Base-by-base conservation (phyloP, 2,329 filamentous ascomycete genomes). In the Fusarium camptoceras region DNA sequence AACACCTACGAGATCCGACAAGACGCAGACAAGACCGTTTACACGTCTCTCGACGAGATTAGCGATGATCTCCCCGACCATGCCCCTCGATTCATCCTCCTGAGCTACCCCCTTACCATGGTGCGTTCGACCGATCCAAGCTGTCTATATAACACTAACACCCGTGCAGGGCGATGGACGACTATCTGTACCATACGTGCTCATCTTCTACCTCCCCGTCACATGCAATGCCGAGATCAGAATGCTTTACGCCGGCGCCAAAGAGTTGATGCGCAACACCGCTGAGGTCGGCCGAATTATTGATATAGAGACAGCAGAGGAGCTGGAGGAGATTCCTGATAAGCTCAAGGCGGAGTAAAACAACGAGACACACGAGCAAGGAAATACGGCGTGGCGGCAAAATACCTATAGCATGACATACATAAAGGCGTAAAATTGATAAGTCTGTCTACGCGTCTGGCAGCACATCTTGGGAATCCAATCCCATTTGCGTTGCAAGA, bases 221-320 rank as follows among this genome's bases (percentile, higher is more conserved):
- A 98, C 95, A 50, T 96, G 93, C 83, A 98, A 97, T 79, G 89
- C 87, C 72, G 92, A 94, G 77, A 84, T 92, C 77, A 89, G 93
- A 73, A 98, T 98, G 96, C 84, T 96, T 78, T 99, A 98, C 79
- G 96, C 96, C 30, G 92, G 94, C 41, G 96, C 96, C 44, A 97
- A 98, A 82, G 96, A 99, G 83, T 82, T 98, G 79, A 94, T 98
- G 91, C 89, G 94, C 70, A 97, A 93, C 77, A 97, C 93, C 57
- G 93, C 93, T 63, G 94, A 98, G 83, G 94, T 94, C n/a, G 91
- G 92, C 56, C 89, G 88, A 73, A 91, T 98, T 27, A 88, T 99
- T 67, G 95, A 98, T 80, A 89, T 98, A 50, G 89, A 92, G 73
- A 90, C 88, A 22, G 87, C 88, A 6, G 94, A 97, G 57, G 95